phyloP scores from a whole-genome alignment of 441 rosid genomes.

The Kokia cookei region DNA sequence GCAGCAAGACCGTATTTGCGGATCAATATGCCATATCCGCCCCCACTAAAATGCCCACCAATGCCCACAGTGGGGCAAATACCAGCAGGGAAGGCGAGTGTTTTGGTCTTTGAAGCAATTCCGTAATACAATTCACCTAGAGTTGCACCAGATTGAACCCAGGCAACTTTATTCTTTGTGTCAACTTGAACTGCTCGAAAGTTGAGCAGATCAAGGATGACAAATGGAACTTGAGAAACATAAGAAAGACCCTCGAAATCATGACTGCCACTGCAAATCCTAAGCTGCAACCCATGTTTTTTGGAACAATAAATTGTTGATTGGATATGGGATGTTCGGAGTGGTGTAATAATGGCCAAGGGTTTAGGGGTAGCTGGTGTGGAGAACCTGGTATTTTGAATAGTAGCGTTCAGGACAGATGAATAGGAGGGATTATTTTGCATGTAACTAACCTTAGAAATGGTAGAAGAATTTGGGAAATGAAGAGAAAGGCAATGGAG shows the following conservation, averaged over 20 bases:
- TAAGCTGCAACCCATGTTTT: background rate
- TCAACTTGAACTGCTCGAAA: background rate
- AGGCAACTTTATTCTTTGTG: background rate
- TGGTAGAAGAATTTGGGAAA: background rate
- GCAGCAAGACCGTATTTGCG: background rate
- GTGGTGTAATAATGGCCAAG: background rate
- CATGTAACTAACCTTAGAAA: background rate
- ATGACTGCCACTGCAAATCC: constrained; percentile 1
- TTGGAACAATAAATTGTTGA: background rate
- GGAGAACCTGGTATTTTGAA: background rate
- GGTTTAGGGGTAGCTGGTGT: background rate
- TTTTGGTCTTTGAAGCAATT: background rate
- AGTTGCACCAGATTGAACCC: constrained; percentile 1
- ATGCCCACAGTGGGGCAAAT: background rate
- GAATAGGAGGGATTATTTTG: background rate
- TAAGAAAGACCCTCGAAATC: background rate
- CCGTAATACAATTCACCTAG: background rate
- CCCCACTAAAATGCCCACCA: background rate
- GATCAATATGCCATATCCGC: background rate
- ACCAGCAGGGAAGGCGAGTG: background rate
- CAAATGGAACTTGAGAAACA: background rate
- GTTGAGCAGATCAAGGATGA: background rate
- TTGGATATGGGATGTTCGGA: background rate
- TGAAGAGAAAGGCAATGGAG: background rate
- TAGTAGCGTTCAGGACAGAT: background rate